These are phyloP conservation scores for Blastosporella zonata DNA, from an alignment of 1,284 basidiomycete species.

Conservation along the genomic window DNA sequence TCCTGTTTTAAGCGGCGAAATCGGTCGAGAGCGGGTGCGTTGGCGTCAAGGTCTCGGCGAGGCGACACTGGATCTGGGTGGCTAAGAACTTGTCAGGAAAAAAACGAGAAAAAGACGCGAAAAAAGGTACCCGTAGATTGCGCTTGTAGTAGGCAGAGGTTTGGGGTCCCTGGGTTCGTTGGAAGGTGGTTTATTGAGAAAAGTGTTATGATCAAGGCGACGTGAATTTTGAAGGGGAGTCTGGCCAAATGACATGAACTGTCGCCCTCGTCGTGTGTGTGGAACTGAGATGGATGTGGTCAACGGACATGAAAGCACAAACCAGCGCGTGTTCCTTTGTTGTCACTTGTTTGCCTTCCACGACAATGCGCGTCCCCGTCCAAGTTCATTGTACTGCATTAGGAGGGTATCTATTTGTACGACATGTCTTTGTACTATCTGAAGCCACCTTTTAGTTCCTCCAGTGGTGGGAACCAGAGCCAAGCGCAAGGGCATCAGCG, in stretches of 20 bases:
- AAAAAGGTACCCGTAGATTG: constrained; percentile 61
- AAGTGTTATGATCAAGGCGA: constrained; percentile 74
- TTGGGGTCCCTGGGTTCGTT: constrained; percentile 35
- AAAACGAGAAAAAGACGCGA: constrained; percentile 11
- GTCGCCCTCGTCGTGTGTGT: constrained; percentile 2
- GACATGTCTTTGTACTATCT: constrained; percentile 1
- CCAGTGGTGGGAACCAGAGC: neutral
- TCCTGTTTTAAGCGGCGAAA: constrained; percentile 47
- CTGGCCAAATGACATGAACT: constrained; percentile 79
- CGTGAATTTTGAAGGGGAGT: constrained; percentile 81
- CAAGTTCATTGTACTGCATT: neutral
- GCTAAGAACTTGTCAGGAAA: constrained; percentile 34
- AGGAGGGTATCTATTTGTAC: constrained; percentile 3
- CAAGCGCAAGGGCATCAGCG: constrained; percentile 35
- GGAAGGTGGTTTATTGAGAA: constrained; percentile 60
- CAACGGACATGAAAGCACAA: neutral
- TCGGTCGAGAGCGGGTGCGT: constrained; percentile 36
- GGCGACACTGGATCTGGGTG: constrained; percentile 48
- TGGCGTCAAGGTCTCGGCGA: constrained; percentile 32
- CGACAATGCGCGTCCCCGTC: constrained; percentile 1
- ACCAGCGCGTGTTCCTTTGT: constrained; percentile 12
- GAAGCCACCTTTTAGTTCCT: neutral
- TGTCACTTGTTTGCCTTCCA: constrained; percentile 12
- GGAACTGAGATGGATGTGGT: neutral
- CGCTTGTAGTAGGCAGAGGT: constrained; percentile 50